phyloP scores from a whole-genome alignment of 345 rosid species.

The Citrus inodora region DNA sequence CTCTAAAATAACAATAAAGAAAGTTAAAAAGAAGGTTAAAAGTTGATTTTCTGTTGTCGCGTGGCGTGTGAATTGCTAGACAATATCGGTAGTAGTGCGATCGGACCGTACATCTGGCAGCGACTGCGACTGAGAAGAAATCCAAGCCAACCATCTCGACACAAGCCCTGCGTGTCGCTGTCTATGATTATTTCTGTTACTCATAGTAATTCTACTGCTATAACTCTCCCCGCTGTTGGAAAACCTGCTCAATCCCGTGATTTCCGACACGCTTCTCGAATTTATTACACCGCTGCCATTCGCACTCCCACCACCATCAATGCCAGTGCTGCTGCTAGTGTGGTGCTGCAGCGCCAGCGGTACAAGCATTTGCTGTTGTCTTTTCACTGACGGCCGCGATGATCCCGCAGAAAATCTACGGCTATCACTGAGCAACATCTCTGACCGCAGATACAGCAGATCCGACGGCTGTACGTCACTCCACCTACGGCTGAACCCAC shows the following conservation, averaged over 20 bases:
- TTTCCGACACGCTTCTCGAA: conserved; percentile 75
- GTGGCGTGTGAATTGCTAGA: neutral
- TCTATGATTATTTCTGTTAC: neutral
- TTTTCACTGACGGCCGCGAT: conserved; percentile 5
- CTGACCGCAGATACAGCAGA: conserved; percentile 64
- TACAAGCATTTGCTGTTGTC: neutral
- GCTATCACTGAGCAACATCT: conserved; percentile 61
- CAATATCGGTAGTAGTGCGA: neutral
- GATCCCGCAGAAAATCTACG: conserved; percentile 23
- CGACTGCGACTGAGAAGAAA: conserved; percentile 18
- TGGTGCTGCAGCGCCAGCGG: neutral
- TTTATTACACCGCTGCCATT: conserved; percentile 57
- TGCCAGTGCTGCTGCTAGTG: neutral
- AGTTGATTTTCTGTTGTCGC: neutral
- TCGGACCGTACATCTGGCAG: conserved; percentile 19
- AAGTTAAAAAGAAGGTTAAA: no score
- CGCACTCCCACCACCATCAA: neutral
- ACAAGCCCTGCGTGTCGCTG: conserved; percentile 48
- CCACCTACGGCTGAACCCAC: conserved; percentile 47
- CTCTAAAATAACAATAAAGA: neutral
- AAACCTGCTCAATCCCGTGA: conserved; percentile 63
- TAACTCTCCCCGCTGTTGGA: conserved; percentile 19
- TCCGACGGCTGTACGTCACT: conserved; percentile 80
- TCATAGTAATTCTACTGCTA: conserved; percentile 1
- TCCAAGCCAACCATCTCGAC: conserved; percentile 40